These are phyloP conservation scores for Platanthera zijinensis DNA, from an alignment of 106 monocot genomes.

Conservation along the genomic window DNA sequence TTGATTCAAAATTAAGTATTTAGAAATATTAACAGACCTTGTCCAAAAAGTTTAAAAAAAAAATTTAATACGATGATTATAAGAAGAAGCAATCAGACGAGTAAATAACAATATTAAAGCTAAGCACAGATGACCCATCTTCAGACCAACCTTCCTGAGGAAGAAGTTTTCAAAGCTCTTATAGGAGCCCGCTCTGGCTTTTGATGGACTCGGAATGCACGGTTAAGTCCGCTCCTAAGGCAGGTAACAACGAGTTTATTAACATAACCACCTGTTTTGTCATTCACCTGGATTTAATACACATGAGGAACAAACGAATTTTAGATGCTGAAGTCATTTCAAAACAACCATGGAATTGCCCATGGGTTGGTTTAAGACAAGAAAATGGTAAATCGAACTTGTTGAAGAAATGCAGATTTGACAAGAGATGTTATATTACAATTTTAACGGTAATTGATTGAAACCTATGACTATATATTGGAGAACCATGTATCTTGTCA, in stretches of 20 bases:
- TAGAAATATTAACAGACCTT: not conserved
- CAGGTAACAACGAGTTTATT: slow-evolving; percentile 90
- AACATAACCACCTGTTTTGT: slow-evolving; percentile 81
- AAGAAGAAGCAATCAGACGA: not conserved
- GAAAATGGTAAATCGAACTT: no score
- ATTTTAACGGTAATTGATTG: no score
- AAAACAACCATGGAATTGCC: not conserved
- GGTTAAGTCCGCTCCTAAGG: slow-evolving; percentile 95
- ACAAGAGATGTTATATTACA: no score
- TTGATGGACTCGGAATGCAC: slow-evolving; percentile 81
- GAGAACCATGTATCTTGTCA: no score
- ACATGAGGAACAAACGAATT: slow-evolving; percentile 3
- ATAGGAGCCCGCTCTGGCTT: slow-evolving; percentile 95
- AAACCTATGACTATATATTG: no score
- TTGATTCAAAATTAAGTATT: not conserved
- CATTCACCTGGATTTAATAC: slow-evolving; percentile 67
- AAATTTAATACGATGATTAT: not conserved
- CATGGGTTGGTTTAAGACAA: no score
- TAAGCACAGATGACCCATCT: slow-evolving; percentile 2
- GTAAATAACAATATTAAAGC: slow-evolving; percentile 1
- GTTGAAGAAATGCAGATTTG: no score
- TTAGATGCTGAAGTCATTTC: not conserved
- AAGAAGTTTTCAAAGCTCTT: slow-evolving; percentile 92
- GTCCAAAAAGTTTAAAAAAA: not conserved
- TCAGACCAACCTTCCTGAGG: slow-evolving; percentile 81